Evolutionary conservation across 2,329 filamentous ascomycete genomes (phyloP), one percentile per base, ranked within the genome.

Genomic region (Aspergillus aculeatinus): DNA sequence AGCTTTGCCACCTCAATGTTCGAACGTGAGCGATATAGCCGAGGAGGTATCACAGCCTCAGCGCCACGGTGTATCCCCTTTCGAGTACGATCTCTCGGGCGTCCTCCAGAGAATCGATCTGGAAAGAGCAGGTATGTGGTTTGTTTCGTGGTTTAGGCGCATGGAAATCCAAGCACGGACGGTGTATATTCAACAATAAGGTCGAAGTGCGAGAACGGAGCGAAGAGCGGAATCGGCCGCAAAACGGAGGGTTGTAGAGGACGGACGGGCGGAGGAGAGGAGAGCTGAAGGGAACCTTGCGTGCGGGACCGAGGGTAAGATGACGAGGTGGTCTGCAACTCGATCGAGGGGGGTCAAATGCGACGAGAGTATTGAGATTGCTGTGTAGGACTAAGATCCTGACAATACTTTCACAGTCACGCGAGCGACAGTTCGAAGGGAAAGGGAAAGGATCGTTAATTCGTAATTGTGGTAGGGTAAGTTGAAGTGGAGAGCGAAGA

Each of bases 81-180:
- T 44, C 4, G 39, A 44, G 39, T 44, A n/a, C 39, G 6, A n/a
- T 19, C 16, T 19, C 16, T 3, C 48, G 53, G 47, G 31, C 42
- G 49, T 27, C 33, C 25, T n/a, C 27, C 9, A 10, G 55, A 27
- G 47, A 12, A 51, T 47, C 63, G 61, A 23, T 63, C 60, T 35
- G 59, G 62, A 33, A 63, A 55, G 25, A 59, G 52, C 21, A 61
- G 48, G 19, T 47, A 53, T 35, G 56, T 42, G 29, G 58, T 57
- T 57, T 42, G 25, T 51, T 19, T 59, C 51, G 50, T 55, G 60
- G 59, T 54, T 58, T 51, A 61, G 55, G 63, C 58, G 63, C 64
- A 67, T 67, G 59, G 59, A 58, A 64, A 66, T 54, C 14, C 48
- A 55, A 59, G 27, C 42, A 57, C 44, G 25, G 16, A 33, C 39